Percentiles rank a stretch among this genome's conserved stretches.
Evolutionary conservation across 768 basidiomycete species (phyloP).

Genomic region (Termitomyces sp.): DNA sequence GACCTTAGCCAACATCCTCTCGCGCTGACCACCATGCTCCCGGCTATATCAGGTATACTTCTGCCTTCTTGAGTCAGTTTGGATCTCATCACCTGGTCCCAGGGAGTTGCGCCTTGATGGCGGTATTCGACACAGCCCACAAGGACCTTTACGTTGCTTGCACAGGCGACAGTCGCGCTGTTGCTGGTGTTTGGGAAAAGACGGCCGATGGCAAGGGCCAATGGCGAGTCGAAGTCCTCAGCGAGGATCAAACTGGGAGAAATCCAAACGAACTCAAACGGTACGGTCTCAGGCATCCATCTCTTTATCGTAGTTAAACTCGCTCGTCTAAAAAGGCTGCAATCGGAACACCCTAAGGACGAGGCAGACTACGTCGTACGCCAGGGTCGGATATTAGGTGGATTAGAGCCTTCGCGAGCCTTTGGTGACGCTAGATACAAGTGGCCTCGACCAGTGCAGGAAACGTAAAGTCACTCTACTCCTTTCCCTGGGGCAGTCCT

Average conservation of each 20-base stretch:
- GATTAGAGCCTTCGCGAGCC: slow-evolving; percentile 80
- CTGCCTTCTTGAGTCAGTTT: neutral
- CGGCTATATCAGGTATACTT: slow-evolving; percentile 67
- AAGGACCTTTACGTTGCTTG: slow-evolving; percentile 85
- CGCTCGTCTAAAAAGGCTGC: slow-evolving; percentile 43
- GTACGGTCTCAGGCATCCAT: slow-evolving; percentile 32
- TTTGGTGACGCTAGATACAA: slow-evolving; percentile 92
- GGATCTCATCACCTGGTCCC: slow-evolving; percentile 10
- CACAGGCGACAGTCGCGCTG: slow-evolving; percentile 92
- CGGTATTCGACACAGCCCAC: slow-evolving; percentile 80
- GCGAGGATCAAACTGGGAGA: slow-evolving; percentile 93
- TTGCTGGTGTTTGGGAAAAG: slow-evolving; percentile 88
- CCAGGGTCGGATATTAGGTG: slow-evolving; percentile 80
- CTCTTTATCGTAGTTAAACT: neutral
- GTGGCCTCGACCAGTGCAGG: slow-evolving; percentile 70
- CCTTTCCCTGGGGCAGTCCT: neutral
- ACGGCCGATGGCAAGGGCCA: slow-evolving; percentile 55
- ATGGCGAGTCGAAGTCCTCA: slow-evolving; percentile 93
- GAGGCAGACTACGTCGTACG: slow-evolving; percentile 71
- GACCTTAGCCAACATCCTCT: slow-evolving; percentile 70
- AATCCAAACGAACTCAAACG: slow-evolving; percentile 80
- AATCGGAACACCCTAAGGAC: slow-evolving; percentile 74
- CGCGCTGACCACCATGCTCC: slow-evolving; percentile 65
- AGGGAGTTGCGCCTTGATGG: slow-evolving; percentile 90
- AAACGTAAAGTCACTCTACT: slow-evolving; percentile 42